Evolutionary conservation across 352 stramenopile genomes (phyloP).

Genomic region (Pythium rhizo-oryzae): DNA sequence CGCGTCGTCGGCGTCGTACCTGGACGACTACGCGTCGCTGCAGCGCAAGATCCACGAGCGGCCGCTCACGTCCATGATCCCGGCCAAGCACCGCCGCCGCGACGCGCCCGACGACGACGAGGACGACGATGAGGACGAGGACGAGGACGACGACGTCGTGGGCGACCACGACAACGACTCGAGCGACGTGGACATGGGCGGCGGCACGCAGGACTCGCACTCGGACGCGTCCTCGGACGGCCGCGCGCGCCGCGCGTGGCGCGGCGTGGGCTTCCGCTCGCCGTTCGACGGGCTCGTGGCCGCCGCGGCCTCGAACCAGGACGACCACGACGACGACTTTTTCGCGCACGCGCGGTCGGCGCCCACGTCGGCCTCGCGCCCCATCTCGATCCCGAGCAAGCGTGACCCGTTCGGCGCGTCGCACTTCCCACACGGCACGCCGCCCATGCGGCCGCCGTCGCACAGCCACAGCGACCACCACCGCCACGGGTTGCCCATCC

Average conservation of each 20-base stretch:
- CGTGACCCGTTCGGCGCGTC: conserved; percentile 6
- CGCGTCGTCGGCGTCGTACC: conserved; percentile 40
- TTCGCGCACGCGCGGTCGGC: conserved; percentile 18
- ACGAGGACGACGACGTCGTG: conserved; percentile 44
- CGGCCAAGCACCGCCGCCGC: conserved; percentile 35
- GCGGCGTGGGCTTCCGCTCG: conserved; percentile 51
- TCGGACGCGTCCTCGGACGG: conserved; percentile 24
- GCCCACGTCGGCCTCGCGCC: conserved; percentile 40
- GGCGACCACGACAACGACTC: conserved; percentile 32
- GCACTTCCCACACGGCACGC: conserved; percentile 6
- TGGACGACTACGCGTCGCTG: conserved; percentile 51
- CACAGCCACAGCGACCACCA: conserved; percentile 18
- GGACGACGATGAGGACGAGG: conserved; percentile 44
- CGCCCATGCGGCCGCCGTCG: neutral
- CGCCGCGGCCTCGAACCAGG: conserved; percentile 50
- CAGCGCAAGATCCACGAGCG: conserved; percentile 62
- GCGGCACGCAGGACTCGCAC: conserved; percentile 20
- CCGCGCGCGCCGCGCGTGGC: conserved; percentile 31
- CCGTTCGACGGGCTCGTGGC: conserved; percentile 73
- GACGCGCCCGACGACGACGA: conserved; percentile 46
- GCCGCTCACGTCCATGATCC: conserved; percentile 77
- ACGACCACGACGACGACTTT: conserved; percentile 44
- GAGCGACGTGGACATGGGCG: conserved; percentile 36
- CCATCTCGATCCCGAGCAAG: conserved; percentile 64
- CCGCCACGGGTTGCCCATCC: conserved; percentile 24